Base-by-base conservation (phyloP, 371 early-diverging fungal species). In the Mucor irregularis region DNA sequence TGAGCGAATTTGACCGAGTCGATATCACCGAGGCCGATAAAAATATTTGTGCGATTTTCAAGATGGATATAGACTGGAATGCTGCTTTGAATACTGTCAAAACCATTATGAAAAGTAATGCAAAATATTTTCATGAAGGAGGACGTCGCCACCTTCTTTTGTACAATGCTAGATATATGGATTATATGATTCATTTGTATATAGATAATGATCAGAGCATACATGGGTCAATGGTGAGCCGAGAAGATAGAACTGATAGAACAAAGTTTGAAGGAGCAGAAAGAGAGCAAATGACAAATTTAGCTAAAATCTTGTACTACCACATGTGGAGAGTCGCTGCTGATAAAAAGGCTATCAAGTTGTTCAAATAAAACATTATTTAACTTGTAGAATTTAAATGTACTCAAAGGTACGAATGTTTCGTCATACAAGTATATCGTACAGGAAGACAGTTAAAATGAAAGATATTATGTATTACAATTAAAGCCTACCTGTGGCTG, bases 151-250 rank as follows among this genome's bases (percentile, higher is more conserved):
- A 74, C 34, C 30, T 71, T 28, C 42, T 74, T 22, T 28, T 74
- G 2, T 73, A 73, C 39, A 66, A 61, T 19, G 70, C 67, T 9
- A 62, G 74, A 43, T 74, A 65, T 35, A 74, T 74, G 74, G 74
- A 74, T 21, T 74, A 60, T 26, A 63, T 74, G 74, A 63, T 74
- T 30, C 71, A 71, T 54, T 49, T 74, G 0, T 52, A 56, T 30
- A 17, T 71, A 7, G 43, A 60, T 31, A n/a, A 29, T 16, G 40
- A 39, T 13, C 31, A 49, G 4, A 19, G 34, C 0, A 61, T 74
- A 16, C 34, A 66, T 34, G 74, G 74, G 2, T 74, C 71, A 71
- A 45, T 74, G 33, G 74, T 74, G n/a, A 68, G 66, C 26, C 60
- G 74, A 25, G 74, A 74, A 49, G 51, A 55, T 33, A 34, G 56